These are phyloP conservation scores for Nicotiana attenuata DNA, from an alignment of 257 asterid genomes.

Conservation along the genomic window DNA sequence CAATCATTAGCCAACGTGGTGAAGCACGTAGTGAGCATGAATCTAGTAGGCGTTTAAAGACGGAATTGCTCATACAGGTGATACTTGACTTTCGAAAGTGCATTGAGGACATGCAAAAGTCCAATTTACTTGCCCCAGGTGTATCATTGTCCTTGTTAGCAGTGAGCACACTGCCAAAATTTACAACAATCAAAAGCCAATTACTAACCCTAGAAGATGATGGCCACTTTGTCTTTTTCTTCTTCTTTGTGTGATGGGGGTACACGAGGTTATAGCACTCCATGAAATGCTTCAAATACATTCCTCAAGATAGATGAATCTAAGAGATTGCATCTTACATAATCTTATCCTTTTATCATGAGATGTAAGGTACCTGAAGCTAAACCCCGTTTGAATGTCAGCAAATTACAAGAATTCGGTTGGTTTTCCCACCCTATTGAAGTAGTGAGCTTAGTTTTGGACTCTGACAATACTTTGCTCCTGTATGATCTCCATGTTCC, in stretches of 20 bases:
- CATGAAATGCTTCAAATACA: not conserved
- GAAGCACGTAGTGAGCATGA: slow-evolving; percentile 98
- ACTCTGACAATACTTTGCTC: not conserved
- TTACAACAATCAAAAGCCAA: not conserved
- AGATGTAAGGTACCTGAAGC: not conserved
- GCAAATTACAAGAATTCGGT: not conserved
- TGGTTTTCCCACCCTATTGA: not conserved
- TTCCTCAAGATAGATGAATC: not conserved
- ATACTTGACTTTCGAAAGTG: slow-evolving; percentile 14
- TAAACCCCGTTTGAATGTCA: not conserved
- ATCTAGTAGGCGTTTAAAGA: slow-evolving; percentile 94
- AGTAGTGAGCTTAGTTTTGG: not conserved
- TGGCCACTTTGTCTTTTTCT: not conserved
- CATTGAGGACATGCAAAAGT: not conserved
- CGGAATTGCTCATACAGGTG: slow-evolving; percentile 96
- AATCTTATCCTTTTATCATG: not conserved
- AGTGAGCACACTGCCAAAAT: not conserved
- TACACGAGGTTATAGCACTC: not conserved
- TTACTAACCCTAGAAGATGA: not conserved
- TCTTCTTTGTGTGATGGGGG: not conserved
- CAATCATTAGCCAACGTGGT: slow-evolving; percentile 95
- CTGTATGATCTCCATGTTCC: not conserved
- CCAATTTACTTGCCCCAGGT: not conserved
- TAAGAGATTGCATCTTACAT: not conserved
- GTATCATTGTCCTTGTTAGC: not conserved